Percentiles rank a stretch among this genome's conserved stretches.
Evolutionary conservation across 2,329 filamentous ascomycete species (phyloP).

Genomic region (Coleophoma cylindrospora): DNA sequence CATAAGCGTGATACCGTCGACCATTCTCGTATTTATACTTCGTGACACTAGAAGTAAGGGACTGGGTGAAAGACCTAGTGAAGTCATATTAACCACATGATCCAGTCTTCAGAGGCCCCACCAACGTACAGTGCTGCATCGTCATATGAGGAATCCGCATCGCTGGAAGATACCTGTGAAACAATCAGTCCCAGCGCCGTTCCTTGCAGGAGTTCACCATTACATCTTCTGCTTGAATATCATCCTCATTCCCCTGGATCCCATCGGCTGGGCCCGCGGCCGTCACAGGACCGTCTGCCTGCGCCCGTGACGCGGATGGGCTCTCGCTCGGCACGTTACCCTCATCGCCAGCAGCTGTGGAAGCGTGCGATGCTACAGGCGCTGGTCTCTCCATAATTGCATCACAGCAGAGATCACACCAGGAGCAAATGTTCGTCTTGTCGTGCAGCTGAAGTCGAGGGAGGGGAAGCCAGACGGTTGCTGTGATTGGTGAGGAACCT

Average conservation of each 20-base stretch:
- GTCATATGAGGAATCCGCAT: constrained; percentile 3
- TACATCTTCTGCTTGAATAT: neutral
- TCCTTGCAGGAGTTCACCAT: neutral
- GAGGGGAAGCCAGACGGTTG: too few relatives aligned
- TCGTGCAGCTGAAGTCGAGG: too few relatives aligned
- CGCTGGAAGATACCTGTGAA: neutral
- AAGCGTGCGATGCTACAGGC: too few relatives aligned
- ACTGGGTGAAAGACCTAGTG: constrained; percentile 10
- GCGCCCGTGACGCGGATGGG: too few relatives aligned
- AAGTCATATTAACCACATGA: neutral
- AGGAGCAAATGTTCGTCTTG: too few relatives aligned
- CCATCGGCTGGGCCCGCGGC: neutral
- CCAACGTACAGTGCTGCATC: constrained; percentile 3
- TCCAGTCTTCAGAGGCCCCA: neutral
- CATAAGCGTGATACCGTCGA: constrained; percentile 38
- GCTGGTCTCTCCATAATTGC: too few relatives aligned
- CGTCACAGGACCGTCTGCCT: too few relatives aligned
- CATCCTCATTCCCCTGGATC: neutral
- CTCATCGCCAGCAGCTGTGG: too few relatives aligned
- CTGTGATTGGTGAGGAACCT: too few relatives aligned
- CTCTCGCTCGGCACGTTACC: too few relatives aligned
- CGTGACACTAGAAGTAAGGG: constrained; percentile 36
- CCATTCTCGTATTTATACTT: constrained; percentile 42
- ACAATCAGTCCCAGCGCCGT: neutral
- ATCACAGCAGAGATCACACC: too few relatives aligned